Base-by-base conservation (phyloP, 768 basidiomycete species). In the Saitozyma podzolica region DNA sequence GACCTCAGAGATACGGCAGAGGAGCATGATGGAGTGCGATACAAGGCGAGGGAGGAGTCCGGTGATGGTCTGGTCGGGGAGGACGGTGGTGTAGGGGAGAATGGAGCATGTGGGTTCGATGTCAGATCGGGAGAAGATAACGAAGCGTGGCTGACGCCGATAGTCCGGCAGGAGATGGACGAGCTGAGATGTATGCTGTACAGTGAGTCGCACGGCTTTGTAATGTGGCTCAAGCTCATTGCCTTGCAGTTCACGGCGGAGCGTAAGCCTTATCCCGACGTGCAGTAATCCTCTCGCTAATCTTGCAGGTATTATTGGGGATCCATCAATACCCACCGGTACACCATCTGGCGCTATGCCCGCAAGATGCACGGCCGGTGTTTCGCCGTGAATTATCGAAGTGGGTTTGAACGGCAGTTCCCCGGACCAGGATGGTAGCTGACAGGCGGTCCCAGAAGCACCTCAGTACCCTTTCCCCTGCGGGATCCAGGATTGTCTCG, bases 381-480 rank as follows among this genome's bases (percentile, higher is more conserved):
- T 11, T 91, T 95, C 61, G 78, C 82, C 3, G 80, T 82, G 59
- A 80, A 82, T 60, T 79, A 80, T 58, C 86, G 89, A 40, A 50
- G 85, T 94, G n/a, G 59, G 66, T 57, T 17, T 41, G 8, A 29
- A 29, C 29, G 14, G 14, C 8, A 1, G 20, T 6, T 40, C 19
- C 52, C 14, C 3, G 8, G 56, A 11, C 56, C 42, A 57, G 2
- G 43, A 19, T 16, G 40, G 29, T 39, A 16, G 41, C 42, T 63
- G 40, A 55, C 20, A 29, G 29, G 13, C 16, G 14, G 45, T 9
- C 13, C 13, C 63, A 77, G 75, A 79, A 63, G 89, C 94, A 13
- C 95, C 95, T 0, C 95, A 97, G 80, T 98, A 95, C 70, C 95
- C 95, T 1, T 97, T 96, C 76, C 95, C 95, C 0, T 82, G 81